A percentile compares a stretch with the other conserved stretches of the same genome.
Conservation (phyloP, 768 basidiomycete genomes). For the Pleurotus cornucopiae region DNA sequence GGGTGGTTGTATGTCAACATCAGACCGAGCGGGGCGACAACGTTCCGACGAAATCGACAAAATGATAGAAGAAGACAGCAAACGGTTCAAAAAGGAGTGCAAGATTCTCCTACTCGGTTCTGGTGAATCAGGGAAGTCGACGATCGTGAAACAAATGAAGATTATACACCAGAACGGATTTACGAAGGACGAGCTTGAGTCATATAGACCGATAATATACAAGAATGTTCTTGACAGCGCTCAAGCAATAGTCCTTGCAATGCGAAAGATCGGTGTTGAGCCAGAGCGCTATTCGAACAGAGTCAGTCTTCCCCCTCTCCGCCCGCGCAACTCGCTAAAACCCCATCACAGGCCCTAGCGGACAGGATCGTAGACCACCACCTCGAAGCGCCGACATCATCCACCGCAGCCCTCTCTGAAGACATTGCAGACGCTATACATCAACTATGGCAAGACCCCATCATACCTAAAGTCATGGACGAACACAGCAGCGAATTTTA, state of each 20-base stretch:
- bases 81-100: constrained; percentile 80
- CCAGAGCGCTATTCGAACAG: constrained; percentile 66
- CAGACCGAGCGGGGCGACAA: constrained; percentile 54
- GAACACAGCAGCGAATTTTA: constrained; percentile 76
- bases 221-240: constrained; percentile 87
- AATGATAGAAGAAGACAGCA: constrained; percentile 81
- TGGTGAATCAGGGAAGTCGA: constrained; percentile 92
- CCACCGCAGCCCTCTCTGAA: constrained; percentile 45
- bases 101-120: constrained; percentile 93
- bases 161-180: constrained; percentile 95
- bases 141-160: constrained; percentile 99
- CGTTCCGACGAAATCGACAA: constrained; percentile 76
- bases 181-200: constrained; percentile 67
- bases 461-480: constrained; percentile 50
- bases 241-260: constrained; percentile 78
- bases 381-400: constrained; percentile 30
- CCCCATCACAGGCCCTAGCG: constrained; percentile 29
- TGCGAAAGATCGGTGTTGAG: constrained; percentile 83
- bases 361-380: constrained; percentile 63
- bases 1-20: constrained; percentile 66
- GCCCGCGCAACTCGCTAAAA: neutral
- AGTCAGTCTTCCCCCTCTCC: constrained; percentile 25
- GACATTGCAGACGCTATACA: constrained; percentile 68
- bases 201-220: constrained; percentile 76
- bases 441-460: constrained; percentile 67